Percentiles rank a stretch among this genome's conserved stretches.
These are phyloP conservation scores for Cyclotella cryptica DNA, from an alignment of 108 stramenopile genomes.

Conservation along the genomic window DNA sequence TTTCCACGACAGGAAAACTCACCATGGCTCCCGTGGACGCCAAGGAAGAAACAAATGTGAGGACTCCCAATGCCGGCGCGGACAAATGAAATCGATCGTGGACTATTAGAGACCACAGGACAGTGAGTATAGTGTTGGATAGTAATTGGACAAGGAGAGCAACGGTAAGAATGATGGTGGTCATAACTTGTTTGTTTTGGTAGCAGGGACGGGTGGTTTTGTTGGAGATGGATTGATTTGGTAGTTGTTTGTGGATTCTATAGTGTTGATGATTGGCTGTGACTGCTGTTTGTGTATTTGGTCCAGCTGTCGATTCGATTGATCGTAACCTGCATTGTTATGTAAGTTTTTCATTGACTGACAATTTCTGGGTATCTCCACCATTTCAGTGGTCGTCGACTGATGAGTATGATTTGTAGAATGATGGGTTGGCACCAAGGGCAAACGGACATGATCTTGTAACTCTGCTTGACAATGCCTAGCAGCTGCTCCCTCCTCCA, in stretches of 20 bases:
- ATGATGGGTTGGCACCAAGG: too few species aligned
- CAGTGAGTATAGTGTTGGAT: slow-evolving; percentile 30
- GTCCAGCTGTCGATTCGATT: too few species aligned
- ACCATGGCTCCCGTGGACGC: slow-evolving; percentile 38
- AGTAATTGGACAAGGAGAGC: slow-evolving; percentile 39
- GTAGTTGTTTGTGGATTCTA: neutral
- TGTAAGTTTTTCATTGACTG: too few species aligned
- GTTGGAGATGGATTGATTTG: slow-evolving; percentile 8
- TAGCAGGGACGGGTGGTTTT: neutral
- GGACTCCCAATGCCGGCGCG: slow-evolving; percentile 37
- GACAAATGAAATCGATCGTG: slow-evolving; percentile 37
- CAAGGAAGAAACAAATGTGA: slow-evolving; percentile 39
- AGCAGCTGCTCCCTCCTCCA: slow-evolving; percentile 17
- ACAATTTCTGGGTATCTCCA: too few species aligned
- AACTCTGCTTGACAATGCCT: neutral
- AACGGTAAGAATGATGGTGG: slow-evolving; percentile 15
- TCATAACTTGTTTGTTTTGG: slow-evolving; percentile 5
- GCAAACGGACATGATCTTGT: neutral
- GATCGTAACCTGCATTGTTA: too few species aligned
- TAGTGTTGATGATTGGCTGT: neutral
- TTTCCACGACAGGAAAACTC: slow-evolving; percentile 31
- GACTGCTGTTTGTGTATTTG: neutral
- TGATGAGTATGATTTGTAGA: too few species aligned
- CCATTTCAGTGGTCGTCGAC: too few species aligned
- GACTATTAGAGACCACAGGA: slow-evolving; percentile 39